These are phyloP conservation scores for Russula sp. DNA, from an alignment of 768 basidiomycete genomes.

Conservation along the genomic window DNA sequence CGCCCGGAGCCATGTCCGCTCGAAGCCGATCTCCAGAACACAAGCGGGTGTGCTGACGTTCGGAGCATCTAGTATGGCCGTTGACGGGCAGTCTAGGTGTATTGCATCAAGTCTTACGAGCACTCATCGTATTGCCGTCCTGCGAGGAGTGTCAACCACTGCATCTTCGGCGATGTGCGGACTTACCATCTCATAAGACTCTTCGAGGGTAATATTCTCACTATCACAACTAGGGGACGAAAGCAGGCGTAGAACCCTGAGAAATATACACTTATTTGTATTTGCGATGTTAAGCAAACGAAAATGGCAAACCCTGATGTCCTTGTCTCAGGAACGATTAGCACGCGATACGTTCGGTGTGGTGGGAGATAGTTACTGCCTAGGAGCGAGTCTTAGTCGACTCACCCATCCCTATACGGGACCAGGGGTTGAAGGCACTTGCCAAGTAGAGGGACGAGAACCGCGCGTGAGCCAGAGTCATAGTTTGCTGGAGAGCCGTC, in stretches of 20 bases:
- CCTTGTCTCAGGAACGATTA: constrained; percentile 35
- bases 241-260: constrained; percentile 36
- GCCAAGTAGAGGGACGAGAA: constrained; percentile 66
- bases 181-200: constrained; percentile 27
- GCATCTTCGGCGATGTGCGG: not conserved
- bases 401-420: not conserved
- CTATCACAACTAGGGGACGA: constrained; percentile 29
- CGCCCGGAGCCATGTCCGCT: constrained; percentile 9
- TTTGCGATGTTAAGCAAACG: constrained; percentile 9
- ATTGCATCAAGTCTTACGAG: not conserved
- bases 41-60: not conserved
- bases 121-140: constrained; percentile 12
- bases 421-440: constrained; percentile 10
- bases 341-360: constrained; percentile 37
- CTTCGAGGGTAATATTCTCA: constrained; percentile 22
- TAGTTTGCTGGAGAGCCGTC: constrained; percentile 63
- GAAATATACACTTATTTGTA: constrained; percentile 6
- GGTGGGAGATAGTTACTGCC: constrained; percentile 37
- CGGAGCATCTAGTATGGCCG: not conserved
- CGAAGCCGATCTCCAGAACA: constrained; percentile 7
- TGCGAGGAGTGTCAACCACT: not conserved
- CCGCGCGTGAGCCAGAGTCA: constrained; percentile 52
- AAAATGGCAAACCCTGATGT: constrained; percentile 34
- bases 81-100: not conserved
- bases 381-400: constrained; percentile 14